phyloP scores from a whole-genome alignment of 2,329 filamentous ascomycete genomes.

The Beauveria medogensis region DNA sequence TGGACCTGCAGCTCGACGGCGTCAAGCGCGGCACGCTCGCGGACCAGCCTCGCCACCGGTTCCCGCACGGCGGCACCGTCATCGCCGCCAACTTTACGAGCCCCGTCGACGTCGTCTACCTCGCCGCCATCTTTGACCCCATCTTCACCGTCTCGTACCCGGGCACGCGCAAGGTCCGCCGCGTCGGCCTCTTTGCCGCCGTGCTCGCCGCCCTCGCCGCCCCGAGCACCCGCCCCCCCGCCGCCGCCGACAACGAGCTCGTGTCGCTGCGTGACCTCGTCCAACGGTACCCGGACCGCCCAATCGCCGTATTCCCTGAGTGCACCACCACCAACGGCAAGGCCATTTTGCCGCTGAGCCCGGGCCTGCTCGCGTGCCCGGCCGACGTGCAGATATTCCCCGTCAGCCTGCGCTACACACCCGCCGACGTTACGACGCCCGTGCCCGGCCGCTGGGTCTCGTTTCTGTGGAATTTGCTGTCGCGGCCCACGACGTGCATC shows the following conservation, averaged over 20 bases:
- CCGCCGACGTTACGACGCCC: conserved; percentile 83
- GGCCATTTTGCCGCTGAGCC: conserved; percentile 77
- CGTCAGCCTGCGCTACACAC: conserved; percentile 80
- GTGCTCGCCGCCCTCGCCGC: conserved; percentile 63
- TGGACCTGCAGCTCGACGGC: conserved; percentile 95
- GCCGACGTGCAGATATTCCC: conserved; percentile 74
- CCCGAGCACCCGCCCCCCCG: conserved; percentile 34
- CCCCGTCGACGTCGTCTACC: conserved; percentile 86
- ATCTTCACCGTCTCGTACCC: conserved; percentile 87
- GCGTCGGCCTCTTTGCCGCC: conserved; percentile 67
- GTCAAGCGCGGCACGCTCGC: conserved; percentile 85
- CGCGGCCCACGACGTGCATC: conserved; percentile 79
- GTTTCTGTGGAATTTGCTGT: conserved; percentile 83
- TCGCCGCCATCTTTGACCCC: conserved; percentile 88
- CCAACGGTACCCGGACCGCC: conserved; percentile 59
- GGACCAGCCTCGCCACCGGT: conserved; percentile 61
- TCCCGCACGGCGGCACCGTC: conserved; percentile 71
- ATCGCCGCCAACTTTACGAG: conserved; percentile 90
- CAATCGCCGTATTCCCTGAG: conserved; percentile 86
- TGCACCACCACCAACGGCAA: conserved; percentile 90
- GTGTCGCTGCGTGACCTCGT: conserved; percentile 58
- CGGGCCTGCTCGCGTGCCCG: conserved; percentile 62
- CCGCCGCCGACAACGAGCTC: conserved; percentile 33
- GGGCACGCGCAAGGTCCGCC: conserved; percentile 61
- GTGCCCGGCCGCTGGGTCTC: conserved; percentile 63